Evolutionary conservation across 257 asterid species (phyloP).

Genomic region (Parsonsia alboflavescens): DNA sequence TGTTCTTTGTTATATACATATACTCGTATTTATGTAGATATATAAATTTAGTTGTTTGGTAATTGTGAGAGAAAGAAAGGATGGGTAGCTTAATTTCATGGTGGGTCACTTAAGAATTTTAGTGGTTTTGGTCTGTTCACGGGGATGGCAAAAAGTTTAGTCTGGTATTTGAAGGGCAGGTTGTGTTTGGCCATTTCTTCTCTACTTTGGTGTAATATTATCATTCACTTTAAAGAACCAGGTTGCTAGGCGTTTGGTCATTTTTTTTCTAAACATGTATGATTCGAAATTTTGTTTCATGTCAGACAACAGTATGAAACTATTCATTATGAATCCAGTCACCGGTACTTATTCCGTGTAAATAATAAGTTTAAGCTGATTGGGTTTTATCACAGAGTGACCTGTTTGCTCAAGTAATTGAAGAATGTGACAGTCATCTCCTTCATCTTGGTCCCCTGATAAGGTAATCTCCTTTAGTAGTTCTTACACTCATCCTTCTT

Average conservation of each 20-base stretch:
- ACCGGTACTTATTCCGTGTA: conserved; percentile 3
- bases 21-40: too few species aligned
- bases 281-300: background rate
- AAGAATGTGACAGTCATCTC: conserved; percentile 73
- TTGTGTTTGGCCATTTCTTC: background rate
- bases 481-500: background rate
- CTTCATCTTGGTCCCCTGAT: conserved; percentile 61
- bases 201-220: background rate
- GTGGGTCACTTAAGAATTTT: background rate
- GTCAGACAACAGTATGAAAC: background rate
- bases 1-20: too few species aligned
- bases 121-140: background rate
- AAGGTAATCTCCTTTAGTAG: conserved; percentile 40
- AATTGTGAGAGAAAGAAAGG: too few species aligned
- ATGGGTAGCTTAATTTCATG: background rate
- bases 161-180: background rate
- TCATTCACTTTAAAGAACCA: background rate
- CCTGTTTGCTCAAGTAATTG: conserved; percentile 71
- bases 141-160: background rate
- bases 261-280: background rate
- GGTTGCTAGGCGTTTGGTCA: background rate
- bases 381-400: conserved; percentile 47
- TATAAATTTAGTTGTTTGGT: background rate
- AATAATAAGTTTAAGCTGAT: background rate
- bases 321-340: background rate